These are phyloP conservation scores for Boechera retrofracta DNA, from an alignment of 345 rosid genomes.

Conservation along the genomic window DNA sequence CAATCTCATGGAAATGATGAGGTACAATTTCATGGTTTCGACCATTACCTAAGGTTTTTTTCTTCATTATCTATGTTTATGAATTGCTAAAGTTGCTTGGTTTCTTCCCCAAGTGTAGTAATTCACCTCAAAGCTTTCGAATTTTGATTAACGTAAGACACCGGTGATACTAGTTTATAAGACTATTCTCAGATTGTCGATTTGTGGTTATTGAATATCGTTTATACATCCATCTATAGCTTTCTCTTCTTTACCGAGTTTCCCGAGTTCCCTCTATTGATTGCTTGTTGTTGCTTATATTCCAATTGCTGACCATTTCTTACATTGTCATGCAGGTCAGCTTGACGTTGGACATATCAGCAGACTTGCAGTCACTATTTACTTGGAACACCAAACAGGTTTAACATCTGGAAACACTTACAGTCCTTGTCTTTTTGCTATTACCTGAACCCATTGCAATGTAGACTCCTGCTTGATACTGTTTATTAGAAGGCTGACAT, in stretches of 20 bases:
- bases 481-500: neutral
- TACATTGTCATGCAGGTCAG: slow-evolving; percentile 66
- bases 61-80: neutral
- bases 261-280: neutral
- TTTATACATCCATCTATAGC: neutral
- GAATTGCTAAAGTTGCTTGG: slow-evolving; percentile 19
- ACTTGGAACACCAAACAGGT: slow-evolving; percentile 99
- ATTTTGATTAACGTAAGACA: neutral
- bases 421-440: neutral
- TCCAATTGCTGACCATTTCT: slow-evolving; percentile 17
- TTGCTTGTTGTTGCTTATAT: slow-evolving; percentile 17
- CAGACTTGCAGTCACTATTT: slow-evolving; percentile 83
- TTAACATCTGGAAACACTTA: slow-evolving; percentile 11
- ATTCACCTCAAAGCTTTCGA: slow-evolving; percentile 6
- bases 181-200: slow-evolving; percentile 18
- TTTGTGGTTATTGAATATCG: neutral
- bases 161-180: neutral
- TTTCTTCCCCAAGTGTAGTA: neutral
- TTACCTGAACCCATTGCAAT: slow-evolving; percentile 6
- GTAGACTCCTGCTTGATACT: neutral
- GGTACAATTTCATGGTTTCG: slow-evolving; percentile 48
- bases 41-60: neutral
- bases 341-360: slow-evolving; percentile 82
- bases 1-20: slow-evolving; percentile 90
- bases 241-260: neutral